Evolutionary conservation across 108 stramenopile species (phyloP).

Genomic region (Schizochytrium sp.): DNA sequence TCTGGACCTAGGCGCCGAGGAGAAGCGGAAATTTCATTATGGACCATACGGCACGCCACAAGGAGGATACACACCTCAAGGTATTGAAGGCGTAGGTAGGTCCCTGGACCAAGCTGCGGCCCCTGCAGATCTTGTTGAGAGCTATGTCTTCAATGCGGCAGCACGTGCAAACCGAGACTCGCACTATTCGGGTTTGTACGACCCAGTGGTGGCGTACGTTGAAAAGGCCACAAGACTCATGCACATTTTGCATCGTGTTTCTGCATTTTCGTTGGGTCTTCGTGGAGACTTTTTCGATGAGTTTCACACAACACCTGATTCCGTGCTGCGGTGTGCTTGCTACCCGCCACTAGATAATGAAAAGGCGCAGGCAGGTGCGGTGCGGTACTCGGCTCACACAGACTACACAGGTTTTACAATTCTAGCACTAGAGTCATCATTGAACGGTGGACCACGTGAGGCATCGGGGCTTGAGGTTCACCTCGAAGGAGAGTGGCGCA

Average conservation of each 20-base stretch:
- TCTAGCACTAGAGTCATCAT: neutral
- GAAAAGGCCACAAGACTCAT: constrained; percentile 8
- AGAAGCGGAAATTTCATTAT: constrained; percentile 21
- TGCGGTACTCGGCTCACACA: constrained; percentile 29
- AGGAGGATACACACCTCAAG: constrained; percentile 53
- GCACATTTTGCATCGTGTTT: constrained; percentile 42
- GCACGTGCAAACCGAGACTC: constrained; percentile 24
- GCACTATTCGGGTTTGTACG: neutral
- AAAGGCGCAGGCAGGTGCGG: neutral
- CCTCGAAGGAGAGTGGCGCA: neutral
- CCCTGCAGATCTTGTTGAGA: constrained; percentile 35
- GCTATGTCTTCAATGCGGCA: constrained; percentile 31
- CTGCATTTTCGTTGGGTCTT: constrained; percentile 17
- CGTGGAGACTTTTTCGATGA: constrained; percentile 7
- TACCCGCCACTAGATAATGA: constrained; percentile 14
- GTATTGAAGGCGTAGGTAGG: constrained; percentile 44
- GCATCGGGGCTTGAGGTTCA: neutral
- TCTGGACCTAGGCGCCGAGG: neutral
- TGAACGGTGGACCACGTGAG: neutral
- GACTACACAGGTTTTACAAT: constrained; percentile 57
- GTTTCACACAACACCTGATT: constrained; percentile 24
- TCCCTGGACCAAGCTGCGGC: neutral
- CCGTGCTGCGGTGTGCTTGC: neutral
- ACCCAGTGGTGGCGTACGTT: neutral
- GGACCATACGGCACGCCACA: constrained; percentile 26